phyloP scores from a whole-genome alignment of 208 protist species.

The Wallacemonas collosoma region DNA sequence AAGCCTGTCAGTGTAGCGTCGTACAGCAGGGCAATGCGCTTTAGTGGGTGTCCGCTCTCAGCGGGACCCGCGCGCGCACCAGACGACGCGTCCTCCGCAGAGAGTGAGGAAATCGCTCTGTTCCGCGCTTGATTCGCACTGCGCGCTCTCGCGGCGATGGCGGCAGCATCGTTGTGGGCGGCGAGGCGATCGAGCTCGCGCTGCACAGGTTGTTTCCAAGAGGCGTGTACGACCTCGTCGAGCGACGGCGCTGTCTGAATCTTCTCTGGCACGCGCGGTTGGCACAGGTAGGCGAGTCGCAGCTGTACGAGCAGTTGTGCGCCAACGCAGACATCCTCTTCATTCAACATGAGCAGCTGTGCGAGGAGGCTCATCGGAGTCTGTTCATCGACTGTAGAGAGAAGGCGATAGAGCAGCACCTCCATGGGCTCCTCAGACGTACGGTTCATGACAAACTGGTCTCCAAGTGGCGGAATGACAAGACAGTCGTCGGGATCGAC shows the following conservation, averaged over 20 bases:
- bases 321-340: constrained; percentile 90
- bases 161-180: background rate
- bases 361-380: constrained; percentile 91
- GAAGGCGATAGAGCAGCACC: constrained; percentile 95
- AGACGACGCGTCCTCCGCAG: background rate
- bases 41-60: constrained; percentile 41
- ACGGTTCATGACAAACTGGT: constrained; percentile 98
- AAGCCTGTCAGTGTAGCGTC: constrained; percentile 96
- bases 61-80: background rate
- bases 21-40: constrained; percentile 95
- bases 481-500: constrained; percentile 90
- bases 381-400: constrained; percentile 95
- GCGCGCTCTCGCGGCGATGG: background rate
- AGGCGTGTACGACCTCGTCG: constrained; percentile 43
- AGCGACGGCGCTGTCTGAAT: constrained; percentile 23
- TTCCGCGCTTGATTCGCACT: background rate
- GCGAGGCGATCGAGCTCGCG: constrained; percentile 8
- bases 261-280: constrained; percentile 36
- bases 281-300: constrained; percentile 80
- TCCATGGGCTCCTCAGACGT: constrained; percentile 94
- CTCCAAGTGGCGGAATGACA: constrained; percentile 92
- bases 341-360: constrained; percentile 90
- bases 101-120: constrained; percentile 18
- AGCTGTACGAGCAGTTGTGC: constrained; percentile 91
- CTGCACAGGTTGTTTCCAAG: constrained; percentile 47